Evolutionary conservation across 1,139 yeast genomes (phyloP), one percentile per base, ranked within the genome.

Genomic region (Taphrina deformans): DNA sequence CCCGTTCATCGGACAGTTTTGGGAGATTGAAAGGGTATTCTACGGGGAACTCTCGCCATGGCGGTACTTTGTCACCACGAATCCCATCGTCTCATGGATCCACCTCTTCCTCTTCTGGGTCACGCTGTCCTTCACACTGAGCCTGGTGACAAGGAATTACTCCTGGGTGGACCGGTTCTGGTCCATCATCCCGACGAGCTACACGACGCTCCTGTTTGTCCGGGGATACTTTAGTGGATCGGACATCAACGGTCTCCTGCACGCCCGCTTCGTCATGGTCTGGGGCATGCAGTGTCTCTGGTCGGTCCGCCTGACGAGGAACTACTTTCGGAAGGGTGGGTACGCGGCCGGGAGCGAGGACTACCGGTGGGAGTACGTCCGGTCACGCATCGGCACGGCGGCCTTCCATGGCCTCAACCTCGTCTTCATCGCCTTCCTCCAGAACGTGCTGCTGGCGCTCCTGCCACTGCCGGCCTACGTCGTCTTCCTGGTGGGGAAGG

Each of bases 251-350:
- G 67, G 55, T 26, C 48, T 61, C 14, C 23, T 40, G 9, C 55
- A 65, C 10, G 51, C 59, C 3, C 65, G 71, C 2, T 58, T 67
- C 14, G 38, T 55, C 55, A 35, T 69, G 35, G 46, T 60, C 44
- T 33, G 58, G 38, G 23, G 53, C 21, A 24, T 69, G 44, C 62
- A 50, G 18, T 10, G 51, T 41, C 18, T 64, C 38, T 69, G 71
- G 71, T 48, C 68, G 23, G 48, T 50, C 21, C 68, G 71, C 6
- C 63, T 69, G 27, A 67, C 69, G 21, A 66, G 53, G 51, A 69
- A 69, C 44, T 69, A 68, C 46, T 67, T 65, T 14, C 68, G 71
- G 18, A 69, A 69, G 59, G 71, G 71, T 3, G 71, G 71, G 9
- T 69, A 69, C 58, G 52, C 65, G 16, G 26, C 18, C 9, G 70